A percentile compares a stretch with the other conserved stretches of the same genome.
Evolutionary conservation across 1,139 yeast genomes (phyloP).

Genomic region (Hyphopichia burtonii): DNA sequence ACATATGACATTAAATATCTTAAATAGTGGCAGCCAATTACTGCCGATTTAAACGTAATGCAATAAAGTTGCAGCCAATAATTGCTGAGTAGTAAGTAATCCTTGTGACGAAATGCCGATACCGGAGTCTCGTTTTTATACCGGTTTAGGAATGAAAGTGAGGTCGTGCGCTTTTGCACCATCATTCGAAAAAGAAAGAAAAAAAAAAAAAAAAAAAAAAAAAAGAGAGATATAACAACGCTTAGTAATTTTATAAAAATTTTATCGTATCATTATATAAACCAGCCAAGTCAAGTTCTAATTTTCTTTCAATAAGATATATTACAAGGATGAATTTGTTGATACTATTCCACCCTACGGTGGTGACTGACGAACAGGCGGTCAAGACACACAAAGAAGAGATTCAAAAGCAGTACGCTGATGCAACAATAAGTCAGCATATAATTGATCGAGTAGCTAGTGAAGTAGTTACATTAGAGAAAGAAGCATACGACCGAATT

Average conservation of each 20-base stretch:
- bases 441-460: constrained; percentile 69
- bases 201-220: not conserved
- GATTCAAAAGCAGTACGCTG: constrained; percentile 15
- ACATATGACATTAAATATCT: not conserved
- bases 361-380: constrained; percentile 57
- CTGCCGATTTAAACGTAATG: no score
- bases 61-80: constrained; percentile 2
- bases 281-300: not conserved
- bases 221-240: not conserved
- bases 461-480: constrained; percentile 49
- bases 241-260: not conserved
- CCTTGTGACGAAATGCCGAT: no score
- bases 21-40: not conserved
- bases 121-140: no score
- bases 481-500: constrained; percentile 47
- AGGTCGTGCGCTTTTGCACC: not conserved
- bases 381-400: constrained; percentile 40
- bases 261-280: constrained; percentile 1
- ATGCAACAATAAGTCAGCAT: constrained; percentile 50
- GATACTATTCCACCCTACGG: constrained; percentile 69
- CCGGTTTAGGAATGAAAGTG: no score
- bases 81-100: no score
- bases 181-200: not conserved
- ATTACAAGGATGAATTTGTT: constrained; percentile 28
- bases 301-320: not conserved